Conservation (phyloP, 805 yeast genomes). For the Vanderwaltozyma yarrowii region DNA sequence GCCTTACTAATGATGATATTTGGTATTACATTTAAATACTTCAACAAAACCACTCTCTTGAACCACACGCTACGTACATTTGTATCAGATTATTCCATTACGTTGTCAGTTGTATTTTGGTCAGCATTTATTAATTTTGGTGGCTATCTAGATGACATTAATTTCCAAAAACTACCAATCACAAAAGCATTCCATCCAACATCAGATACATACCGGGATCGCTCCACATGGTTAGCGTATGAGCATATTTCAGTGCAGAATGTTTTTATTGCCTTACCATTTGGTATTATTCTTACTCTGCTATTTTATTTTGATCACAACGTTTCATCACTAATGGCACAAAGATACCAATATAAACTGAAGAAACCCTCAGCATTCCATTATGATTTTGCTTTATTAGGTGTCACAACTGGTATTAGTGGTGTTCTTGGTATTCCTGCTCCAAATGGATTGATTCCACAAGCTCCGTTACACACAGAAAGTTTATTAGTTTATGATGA, state of each 20-base stretch:
- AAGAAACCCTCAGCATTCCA: conserved; percentile 85
- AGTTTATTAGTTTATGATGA: conserved; percentile 46
- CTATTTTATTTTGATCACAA: conserved; percentile 93
- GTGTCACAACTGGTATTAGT: conserved; percentile 76
- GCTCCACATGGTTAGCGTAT: conserved; percentile 33
- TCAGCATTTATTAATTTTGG: conserved; percentile 92
- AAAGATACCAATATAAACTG: conserved; percentile 68
- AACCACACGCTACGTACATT: conserved; percentile 52
- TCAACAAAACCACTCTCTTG: conserved; percentile 47
- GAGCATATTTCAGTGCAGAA: conserved; percentile 45
- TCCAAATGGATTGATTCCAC: conserved; percentile 94
- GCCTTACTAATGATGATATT: conserved; percentile 67
- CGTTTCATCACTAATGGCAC: conserved; percentile 88
- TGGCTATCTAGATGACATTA: conserved; percentile 49
- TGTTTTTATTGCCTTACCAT: conserved; percentile 85
- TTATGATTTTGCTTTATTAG: conserved; percentile 80
- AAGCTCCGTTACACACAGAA: conserved; percentile 87
- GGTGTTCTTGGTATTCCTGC: conserved; percentile 90
- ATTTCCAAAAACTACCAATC: conserved; percentile 56
- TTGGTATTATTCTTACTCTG: conserved; percentile 75
- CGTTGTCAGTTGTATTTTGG: conserved; percentile 75
- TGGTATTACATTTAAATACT: conserved; percentile 56
- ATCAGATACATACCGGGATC: conserved; percentile 14
- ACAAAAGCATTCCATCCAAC: conserved; percentile 73
- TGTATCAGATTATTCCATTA: conserved; percentile 79